Evolutionary conservation across 768 basidiomycete species (phyloP).

Genomic region (Exsudoporus frostii): DNA sequence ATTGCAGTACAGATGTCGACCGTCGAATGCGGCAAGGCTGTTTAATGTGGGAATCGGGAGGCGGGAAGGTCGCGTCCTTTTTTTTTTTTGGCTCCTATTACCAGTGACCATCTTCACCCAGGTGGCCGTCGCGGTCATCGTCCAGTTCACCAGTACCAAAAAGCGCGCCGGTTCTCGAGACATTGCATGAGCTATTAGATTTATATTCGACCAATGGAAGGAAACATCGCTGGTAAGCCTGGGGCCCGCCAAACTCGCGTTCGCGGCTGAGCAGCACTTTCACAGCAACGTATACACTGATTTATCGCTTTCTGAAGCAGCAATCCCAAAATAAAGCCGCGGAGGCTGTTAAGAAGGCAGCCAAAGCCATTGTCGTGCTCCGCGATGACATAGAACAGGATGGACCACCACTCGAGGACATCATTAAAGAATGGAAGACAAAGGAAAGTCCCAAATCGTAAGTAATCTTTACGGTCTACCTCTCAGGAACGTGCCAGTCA

Average conservation of each 20-base stretch:
- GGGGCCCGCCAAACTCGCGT: not conserved
- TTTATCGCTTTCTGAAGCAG: slow-evolving; percentile 69
- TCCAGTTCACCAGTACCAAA: not conserved
- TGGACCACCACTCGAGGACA: slow-evolving; percentile 58
- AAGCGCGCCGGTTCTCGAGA: not conserved
- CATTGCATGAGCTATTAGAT: slow-evolving; percentile 1
- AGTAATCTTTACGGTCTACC: slow-evolving; percentile 10
- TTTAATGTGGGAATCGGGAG: slow-evolving; percentile 19
- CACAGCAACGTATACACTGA: slow-evolving; percentile 70
- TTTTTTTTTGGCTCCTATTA: not conserved
- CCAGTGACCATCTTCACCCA: not conserved
- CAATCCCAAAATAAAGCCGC: slow-evolving; percentile 70
- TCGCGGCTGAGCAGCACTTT: slow-evolving; percentile 3
- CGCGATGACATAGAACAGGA: slow-evolving; percentile 49
- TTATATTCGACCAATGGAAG: slow-evolving; percentile 39
- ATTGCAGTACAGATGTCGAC: slow-evolving; percentile 2
- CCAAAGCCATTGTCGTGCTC: slow-evolving; percentile 56
- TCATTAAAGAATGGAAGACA: slow-evolving; percentile 63
- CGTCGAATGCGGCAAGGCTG: not conserved
- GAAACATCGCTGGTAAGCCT: slow-evolving; percentile 49
- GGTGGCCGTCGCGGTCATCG: not conserved
- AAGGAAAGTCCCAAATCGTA: slow-evolving; percentile 30
- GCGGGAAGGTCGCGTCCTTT: not conserved
- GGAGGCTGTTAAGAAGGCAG: slow-evolving; percentile 70
- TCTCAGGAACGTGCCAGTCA: slow-evolving; percentile 1